Conservation (phyloP, 306 rosid genomes). For the Arachis stenosperma region DNA sequence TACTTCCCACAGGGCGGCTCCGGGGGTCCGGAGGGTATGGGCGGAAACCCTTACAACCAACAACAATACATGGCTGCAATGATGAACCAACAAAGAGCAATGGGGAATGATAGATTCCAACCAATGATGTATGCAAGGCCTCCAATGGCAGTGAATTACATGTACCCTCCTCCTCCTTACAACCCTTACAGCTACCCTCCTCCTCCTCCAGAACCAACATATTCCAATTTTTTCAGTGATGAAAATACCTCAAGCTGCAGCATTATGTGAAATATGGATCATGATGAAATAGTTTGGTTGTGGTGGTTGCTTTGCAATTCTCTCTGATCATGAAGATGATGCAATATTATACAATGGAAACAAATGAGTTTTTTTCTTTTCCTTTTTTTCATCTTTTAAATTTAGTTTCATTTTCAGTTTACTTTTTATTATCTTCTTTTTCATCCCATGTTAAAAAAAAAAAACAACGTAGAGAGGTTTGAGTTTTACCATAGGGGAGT, state of each 20-base stretch:
- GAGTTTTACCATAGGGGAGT: slow-evolving; percentile 49
- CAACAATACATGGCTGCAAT: slow-evolving; percentile 63
- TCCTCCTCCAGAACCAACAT: slow-evolving; percentile 39
- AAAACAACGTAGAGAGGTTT: not conserved
- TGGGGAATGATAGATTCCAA: slow-evolving; percentile 72
- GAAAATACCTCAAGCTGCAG: slow-evolving; percentile 77
- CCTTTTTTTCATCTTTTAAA: not conserved
- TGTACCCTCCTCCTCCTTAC: slow-evolving; percentile 48
- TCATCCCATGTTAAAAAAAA: slow-evolving; percentile 13
- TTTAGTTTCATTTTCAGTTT: slow-evolving; percentile 36
- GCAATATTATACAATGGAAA: slow-evolving; percentile 44
- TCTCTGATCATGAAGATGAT: slow-evolving; percentile 6
- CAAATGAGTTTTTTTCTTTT: slow-evolving; percentile 41
- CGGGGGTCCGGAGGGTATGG: slow-evolving; percentile 50
- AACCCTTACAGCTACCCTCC: slow-evolving; percentile 16
- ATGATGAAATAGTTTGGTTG: not conserved
- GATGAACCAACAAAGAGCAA: slow-evolving; percentile 73
- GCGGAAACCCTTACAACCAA: slow-evolving; percentile 56
- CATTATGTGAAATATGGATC: slow-evolving; percentile 57
- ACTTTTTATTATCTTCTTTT: slow-evolving; percentile 28
- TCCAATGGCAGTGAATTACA: slow-evolving; percentile 50
- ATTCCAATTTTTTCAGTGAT: slow-evolving; percentile 62
- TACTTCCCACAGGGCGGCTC: slow-evolving; percentile 50
- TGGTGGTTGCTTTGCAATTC: not conserved
- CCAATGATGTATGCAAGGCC: slow-evolving; percentile 73